Evolutionary conservation across 2,329 filamentous ascomycete species (phyloP).

Genomic region (Ophiostoma ulmi): DNA sequence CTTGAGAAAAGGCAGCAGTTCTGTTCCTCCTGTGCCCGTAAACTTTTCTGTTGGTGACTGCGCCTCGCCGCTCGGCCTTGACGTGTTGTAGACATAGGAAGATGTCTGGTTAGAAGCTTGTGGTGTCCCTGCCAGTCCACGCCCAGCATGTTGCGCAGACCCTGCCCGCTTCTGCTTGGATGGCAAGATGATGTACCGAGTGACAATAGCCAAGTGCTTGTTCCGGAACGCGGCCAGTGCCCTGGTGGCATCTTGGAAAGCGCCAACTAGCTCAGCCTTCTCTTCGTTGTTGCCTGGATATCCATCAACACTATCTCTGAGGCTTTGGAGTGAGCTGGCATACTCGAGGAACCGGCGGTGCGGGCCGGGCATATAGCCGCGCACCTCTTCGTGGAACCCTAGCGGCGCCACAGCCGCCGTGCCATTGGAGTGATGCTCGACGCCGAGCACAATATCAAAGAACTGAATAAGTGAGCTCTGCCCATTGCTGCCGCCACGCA

Average conservation of each 20-base stretch:
- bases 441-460: conserved; percentile 84
- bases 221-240: conserved; percentile 68
- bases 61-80: neutral
- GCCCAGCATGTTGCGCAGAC: neutral
- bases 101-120: conserved; percentile 52
- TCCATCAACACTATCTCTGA: neutral
- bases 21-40: conserved; percentile 81
- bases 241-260: conserved; percentile 67
- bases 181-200: conserved; percentile 87
- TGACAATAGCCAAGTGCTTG: conserved; percentile 93
- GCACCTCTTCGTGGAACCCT: conserved; percentile 68
- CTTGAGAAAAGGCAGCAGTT: conserved; percentile 82
- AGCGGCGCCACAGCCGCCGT: conserved; percentile 27
- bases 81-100: neutral
- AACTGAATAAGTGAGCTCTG: conserved; percentile 96
- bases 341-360: conserved; percentile 65
- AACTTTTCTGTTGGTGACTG: conserved; percentile 37
- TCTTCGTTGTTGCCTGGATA: neutral
- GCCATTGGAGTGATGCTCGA: conserved; percentile 61
- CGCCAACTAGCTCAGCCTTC: conserved; percentile 32
- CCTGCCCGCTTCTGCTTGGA: conserved; percentile 45
- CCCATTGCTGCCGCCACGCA: conserved; percentile 87
- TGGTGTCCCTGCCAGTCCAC: conserved; percentile 9
- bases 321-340: neutral
- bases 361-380: conserved; percentile 89